Evolutionary conservation across 106 monocot genomes (phyloP).

Genomic region (Hemerocallis citrina): DNA sequence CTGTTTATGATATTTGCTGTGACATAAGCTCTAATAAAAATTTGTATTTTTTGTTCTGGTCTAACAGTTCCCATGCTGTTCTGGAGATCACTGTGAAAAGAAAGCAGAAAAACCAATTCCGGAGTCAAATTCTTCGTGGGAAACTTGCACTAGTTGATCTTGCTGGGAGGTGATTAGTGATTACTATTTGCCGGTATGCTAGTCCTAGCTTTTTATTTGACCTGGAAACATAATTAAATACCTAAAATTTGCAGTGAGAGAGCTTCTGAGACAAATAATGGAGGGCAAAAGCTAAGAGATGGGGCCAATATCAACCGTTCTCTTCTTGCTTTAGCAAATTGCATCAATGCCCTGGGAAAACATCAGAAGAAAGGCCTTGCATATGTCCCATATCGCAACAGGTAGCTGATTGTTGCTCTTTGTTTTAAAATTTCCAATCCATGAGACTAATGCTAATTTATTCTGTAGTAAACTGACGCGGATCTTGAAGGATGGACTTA

Average conservation of each 20-base stretch:
- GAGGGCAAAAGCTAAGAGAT: slow-evolving; percentile 94
- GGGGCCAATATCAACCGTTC: slow-evolving; percentile 96
- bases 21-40: no score
- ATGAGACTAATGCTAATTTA: not conserved
- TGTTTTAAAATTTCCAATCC: not conserved
- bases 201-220: not conserved
- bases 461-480: slow-evolving; percentile 83
- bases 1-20: no score
- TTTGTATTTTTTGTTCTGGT: not conserved
- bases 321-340: slow-evolving; percentile 95
- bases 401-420: slow-evolving; percentile 20
- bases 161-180: slow-evolving; percentile 96
- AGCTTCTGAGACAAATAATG: slow-evolving; percentile 85
- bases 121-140: slow-evolving; percentile 76
- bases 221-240: not conserved
- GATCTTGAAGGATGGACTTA: slow-evolving; percentile 95
- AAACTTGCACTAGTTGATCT: slow-evolving; percentile 98
- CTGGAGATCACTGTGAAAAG: slow-evolving; percentile 91
- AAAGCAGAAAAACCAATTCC: slow-evolving; percentile 57
- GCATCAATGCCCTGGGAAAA: slow-evolving; percentile 97
- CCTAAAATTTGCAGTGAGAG: slow-evolving; percentile 60
- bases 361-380: slow-evolving; percentile 97
- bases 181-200: not conserved
- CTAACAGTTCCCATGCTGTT: slow-evolving; percentile 85
- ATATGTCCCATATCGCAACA: slow-evolving; percentile 99